Conservation (phyloP, 2,329 filamentous ascomycete genomes). For the Scleromitrula shiraiana region DNA sequence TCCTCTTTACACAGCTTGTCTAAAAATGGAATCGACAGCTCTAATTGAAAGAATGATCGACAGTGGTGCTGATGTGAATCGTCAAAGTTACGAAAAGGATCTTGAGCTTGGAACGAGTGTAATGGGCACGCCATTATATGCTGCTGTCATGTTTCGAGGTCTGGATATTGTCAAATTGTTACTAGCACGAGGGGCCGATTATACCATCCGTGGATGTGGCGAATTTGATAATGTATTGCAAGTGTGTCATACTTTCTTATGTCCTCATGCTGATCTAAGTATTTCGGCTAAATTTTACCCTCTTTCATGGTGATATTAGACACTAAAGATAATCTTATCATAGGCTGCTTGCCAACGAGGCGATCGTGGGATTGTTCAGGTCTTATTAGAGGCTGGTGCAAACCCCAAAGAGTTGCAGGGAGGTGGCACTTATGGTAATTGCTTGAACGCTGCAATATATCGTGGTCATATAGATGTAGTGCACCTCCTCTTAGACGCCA, state of each 20-base stretch:
- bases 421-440: background rate
- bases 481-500: background rate
- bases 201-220: background rate
- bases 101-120: background rate
- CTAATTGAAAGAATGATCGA: background rate
- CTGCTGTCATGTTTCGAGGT: background rate
- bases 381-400: background rate
- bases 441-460: background rate
- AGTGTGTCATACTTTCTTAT: background rate
- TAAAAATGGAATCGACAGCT: background rate
- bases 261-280: background rate
- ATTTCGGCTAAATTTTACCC: background rate
- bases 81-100: background rate
- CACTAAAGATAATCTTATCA: background rate
- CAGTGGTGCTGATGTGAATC: background rate
- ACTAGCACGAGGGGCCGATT: background rate
- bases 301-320: no score
- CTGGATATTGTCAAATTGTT: background rate
- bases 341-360: background rate
- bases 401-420: background rate
- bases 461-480: background rate
- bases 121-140: background rate
- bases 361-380: background rate
- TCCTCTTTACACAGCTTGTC: background rate
- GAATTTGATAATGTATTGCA: background rate